Evolutionary conservation across 805 yeast genomes (phyloP), one percentile per base, ranked within the genome.

Genomic region (Barnettozyma pratensis): DNA sequence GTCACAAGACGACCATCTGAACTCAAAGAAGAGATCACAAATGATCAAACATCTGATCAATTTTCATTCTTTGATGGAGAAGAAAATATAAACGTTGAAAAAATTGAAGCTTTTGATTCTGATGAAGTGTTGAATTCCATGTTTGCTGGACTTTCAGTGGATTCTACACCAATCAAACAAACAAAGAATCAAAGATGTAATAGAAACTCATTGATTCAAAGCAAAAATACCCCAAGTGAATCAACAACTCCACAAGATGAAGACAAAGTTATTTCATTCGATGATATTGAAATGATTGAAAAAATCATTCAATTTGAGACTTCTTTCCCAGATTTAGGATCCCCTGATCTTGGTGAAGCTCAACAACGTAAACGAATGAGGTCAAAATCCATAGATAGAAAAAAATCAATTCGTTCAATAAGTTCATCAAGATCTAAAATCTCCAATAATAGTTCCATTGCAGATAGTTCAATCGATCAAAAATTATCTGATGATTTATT

Each of bases 251-350:
- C 28, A 19, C 26, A 26, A 26, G 31, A 41, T n/a, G 52, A 46
- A 10, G 45, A 46, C 32, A 43, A 37, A 9, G 52, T 53, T 0
- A 54, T 61, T 10, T 46, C 55, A 2, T 56, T 61, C 32, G 66
- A 64, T 34, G 73, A 70, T 42, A 49, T 69, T 41, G 72, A 64
- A n/a, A 65, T 68, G 49, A 54, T 71, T 31, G 69, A 72, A 6
- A 68, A 67, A 32, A 54, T 71, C 36, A 67, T 67, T 31, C 75
- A 72, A 14, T 60, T 61, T 30, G 77, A 72, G 44, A 70, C 74
- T 2, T 57, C 68, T 1, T 69, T 72, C 48, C 72, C 66, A 4
- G 64, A 65, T 47, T 45, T 62, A 30, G 57, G 53, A 12, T 47
- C 60, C n/a, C 44, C 58, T 7, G 65, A 66, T 48, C 58, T 67